phyloP scores from a whole-genome alignment of 1,284 basidiomycete species.

The Ceratorhiza oryzae-sativae region DNA sequence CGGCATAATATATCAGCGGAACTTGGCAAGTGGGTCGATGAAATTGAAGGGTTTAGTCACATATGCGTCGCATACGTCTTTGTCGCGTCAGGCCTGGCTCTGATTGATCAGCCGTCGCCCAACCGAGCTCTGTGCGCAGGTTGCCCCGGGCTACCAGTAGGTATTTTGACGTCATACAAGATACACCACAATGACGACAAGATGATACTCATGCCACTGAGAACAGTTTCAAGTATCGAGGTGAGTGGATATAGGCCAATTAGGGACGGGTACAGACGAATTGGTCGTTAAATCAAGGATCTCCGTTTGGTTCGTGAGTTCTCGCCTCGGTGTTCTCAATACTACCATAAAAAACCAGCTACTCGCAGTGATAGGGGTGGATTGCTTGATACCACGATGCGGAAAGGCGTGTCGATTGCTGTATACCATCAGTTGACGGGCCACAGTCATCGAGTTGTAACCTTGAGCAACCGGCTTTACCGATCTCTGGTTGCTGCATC shows the following conservation, averaged over 20 bases:
- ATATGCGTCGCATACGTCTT: background rate
- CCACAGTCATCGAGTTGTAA: background rate
- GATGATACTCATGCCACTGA: background rate
- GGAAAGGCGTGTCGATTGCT: background rate
- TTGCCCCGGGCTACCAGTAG: background rate
- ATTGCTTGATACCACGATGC: background rate
- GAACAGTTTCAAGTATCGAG: constrained; percentile 15
- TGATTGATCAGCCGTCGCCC: constrained; percentile 2
- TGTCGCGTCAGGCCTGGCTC: background rate
- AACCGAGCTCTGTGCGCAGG: background rate
- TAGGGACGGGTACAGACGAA: background rate
- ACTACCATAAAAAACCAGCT: background rate
- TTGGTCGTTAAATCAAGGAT: background rate
- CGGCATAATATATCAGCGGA: background rate
- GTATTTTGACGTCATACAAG: background rate
- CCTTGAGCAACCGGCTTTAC: background rate
- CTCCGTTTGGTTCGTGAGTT: background rate
- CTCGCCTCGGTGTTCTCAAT: background rate
- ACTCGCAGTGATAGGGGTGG: background rate
- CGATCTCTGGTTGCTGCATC: background rate
- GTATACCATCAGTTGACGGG: background rate
- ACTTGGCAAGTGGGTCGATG: background rate
- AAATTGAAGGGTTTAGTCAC: background rate
- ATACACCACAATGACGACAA: background rate
- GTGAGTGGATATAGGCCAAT: background rate